Evolutionary conservation across 2,329 filamentous ascomycete species (phyloP).

Genomic region (Aspergillus fumigatiaffinis): DNA sequence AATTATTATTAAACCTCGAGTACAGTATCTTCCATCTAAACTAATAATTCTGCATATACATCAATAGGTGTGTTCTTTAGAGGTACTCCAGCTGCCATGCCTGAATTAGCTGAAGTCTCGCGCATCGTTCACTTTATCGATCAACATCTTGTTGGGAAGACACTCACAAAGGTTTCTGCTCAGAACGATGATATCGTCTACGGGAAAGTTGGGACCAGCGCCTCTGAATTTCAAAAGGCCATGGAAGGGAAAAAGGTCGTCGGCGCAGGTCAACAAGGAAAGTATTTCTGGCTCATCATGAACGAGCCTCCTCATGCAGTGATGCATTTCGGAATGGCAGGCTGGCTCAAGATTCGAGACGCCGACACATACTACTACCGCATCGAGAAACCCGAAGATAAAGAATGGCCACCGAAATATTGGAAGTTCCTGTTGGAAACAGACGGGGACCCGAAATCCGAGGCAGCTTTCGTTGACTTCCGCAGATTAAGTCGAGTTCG

Average conservation of each 20-base stretch:
- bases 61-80: neutral
- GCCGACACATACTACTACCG: conserved; percentile 79
- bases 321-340: conserved; percentile 76
- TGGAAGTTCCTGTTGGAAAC: conserved; percentile 81
- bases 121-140: conserved; percentile 82
- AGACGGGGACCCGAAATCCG: conserved; percentile 56
- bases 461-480: conserved; percentile 77
- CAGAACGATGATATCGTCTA: conserved; percentile 82
- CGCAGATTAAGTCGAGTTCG: conserved; percentile 75
- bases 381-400: conserved; percentile 53
- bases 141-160: conserved; percentile 79
- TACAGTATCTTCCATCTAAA: neutral
- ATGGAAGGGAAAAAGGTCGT: conserved; percentile 70
- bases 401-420: conserved; percentile 81
- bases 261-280: conserved; percentile 79
- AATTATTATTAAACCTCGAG: neutral
- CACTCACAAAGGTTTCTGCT: conserved; percentile 64
- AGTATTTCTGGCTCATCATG: conserved; percentile 93
- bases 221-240: conserved; percentile 67
- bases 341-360: conserved; percentile 85
- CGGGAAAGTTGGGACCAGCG: conserved; percentile 82
- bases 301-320: conserved; percentile 75
- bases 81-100: conserved; percentile 33
- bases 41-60: neutral
- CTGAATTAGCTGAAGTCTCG: conserved; percentile 61